Percentiles rank a stretch among this genome's conserved stretches.
These are phyloP conservation scores for Diaporthe vaccinii DNA, from an alignment of 2,329 filamentous ascomycete genomes.

Conservation along the genomic window DNA sequence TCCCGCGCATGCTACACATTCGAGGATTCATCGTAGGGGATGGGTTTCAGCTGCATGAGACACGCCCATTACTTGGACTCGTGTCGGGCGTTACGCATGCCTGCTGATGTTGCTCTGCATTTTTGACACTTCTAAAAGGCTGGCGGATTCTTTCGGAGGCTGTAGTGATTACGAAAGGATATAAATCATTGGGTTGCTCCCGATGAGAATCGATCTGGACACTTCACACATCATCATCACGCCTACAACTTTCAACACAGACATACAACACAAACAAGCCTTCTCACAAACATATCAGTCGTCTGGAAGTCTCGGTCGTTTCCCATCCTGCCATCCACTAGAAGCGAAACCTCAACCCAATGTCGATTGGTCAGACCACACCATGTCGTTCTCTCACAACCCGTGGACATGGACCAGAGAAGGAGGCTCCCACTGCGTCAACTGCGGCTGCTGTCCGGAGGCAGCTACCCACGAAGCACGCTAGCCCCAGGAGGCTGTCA, in stretches of 20 bases:
- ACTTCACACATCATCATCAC: no score
- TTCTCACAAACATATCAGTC: no score
- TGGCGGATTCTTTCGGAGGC: background rate
- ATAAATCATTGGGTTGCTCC: background rate
- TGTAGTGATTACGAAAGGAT: background rate
- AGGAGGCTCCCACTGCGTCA: no score
- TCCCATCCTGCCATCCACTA: no score
- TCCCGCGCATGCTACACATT: background rate
- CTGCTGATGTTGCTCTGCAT: background rate
- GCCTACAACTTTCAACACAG: no score
- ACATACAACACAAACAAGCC: no score
- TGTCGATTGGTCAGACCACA: background rate
- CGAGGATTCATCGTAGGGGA: background rate
- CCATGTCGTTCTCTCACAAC: background rate
- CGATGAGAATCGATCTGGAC: no score
- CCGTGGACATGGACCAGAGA: no score
- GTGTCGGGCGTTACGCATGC: background rate
- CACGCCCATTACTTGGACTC: background rate
- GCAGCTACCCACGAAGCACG: constrained; percentile 1
- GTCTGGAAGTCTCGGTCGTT: no score
- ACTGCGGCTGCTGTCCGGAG: background rate
- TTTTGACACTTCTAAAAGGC: background rate
- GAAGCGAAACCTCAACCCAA: no score
- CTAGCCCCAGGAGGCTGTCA: background rate
- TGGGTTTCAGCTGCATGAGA: background rate